Evolutionary conservation across 164 flowering plant genomes (phyloP).

Genomic region (Nelumbo lutea): DNA sequence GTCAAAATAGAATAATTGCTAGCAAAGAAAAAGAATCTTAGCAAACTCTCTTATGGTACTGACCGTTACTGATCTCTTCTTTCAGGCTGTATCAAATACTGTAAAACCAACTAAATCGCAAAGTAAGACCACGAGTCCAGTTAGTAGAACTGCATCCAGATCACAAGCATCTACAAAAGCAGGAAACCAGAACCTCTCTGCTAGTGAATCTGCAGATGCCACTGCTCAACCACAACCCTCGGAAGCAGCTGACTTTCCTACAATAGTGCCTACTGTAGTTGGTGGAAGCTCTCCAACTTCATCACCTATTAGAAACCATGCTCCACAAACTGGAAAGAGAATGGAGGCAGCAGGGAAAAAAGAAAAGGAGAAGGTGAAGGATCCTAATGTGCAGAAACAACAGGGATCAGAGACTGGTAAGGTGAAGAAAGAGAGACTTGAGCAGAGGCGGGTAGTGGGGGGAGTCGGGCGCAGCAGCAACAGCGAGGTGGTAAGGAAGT

Average conservation of each 20-base stretch:
- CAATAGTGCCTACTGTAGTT: conserved; percentile 2
- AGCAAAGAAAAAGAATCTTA: neutral
- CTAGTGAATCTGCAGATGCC: conserved; percentile 6
- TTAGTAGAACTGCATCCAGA: conserved; percentile 14
- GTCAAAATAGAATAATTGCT: neutral
- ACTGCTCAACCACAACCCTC: conserved; percentile 12
- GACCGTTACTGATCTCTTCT: neutral
- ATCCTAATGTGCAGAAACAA: conserved; percentile 8
- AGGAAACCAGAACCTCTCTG: conserved; percentile 10
- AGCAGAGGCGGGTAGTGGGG: conserved; percentile 3
- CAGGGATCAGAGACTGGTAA: conserved; percentile 15
- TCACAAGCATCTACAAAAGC: conserved; percentile 13
- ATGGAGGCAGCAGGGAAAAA: conserved; percentile 14
- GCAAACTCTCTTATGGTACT: neutral
- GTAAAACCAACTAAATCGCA: conserved; percentile 15
- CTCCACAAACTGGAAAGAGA: conserved; percentile 5
- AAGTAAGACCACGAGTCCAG: conserved; percentile 20
- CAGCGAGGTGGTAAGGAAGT: conserved; percentile 20
- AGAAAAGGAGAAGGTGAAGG: conserved; percentile 15
- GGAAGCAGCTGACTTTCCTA: conserved; percentile 4
- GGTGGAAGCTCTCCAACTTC: conserved; percentile 4
- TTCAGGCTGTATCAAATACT: conserved; percentile 16
- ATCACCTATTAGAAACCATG: conserved; percentile 5
- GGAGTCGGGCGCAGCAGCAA: conserved; percentile 10
- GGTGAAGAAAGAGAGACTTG: conserved; percentile 15